These are phyloP conservation scores for Digitaria exilis DNA, from an alignment of 202 grass and related monocot species.

Conservation along the genomic window DNA sequence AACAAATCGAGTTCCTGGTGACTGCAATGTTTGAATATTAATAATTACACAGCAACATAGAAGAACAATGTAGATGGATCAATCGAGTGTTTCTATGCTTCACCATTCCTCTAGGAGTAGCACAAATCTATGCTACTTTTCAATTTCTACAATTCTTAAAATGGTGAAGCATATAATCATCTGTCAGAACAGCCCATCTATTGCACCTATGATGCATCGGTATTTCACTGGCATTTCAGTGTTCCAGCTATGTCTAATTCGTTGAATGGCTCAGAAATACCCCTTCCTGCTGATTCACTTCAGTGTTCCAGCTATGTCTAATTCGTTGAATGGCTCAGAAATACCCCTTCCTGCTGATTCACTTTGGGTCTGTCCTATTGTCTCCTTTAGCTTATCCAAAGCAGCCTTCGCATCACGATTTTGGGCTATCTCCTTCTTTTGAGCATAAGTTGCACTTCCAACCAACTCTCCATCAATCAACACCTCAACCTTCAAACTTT, in stretches of 20 bases:
- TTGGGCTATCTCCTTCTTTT: slow-evolving; percentile 68
- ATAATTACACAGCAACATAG: not conserved
- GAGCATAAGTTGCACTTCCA: slow-evolving; percentile 43
- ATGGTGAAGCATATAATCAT: slow-evolving; percentile 24
- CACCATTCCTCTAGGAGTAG: not conserved
- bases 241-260: not conserved
- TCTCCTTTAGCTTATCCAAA: slow-evolving; percentile 55
- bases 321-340: slow-evolving; percentile 19
- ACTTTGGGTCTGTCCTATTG: not conserved
- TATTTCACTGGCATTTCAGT: slow-evolving; percentile 1
- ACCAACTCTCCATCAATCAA: slow-evolving; percentile 57
- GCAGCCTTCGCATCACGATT: slow-evolving; percentile 66
- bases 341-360: not conserved
- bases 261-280: slow-evolving; percentile 25
- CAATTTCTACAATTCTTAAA: not conserved
- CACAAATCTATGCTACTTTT: not conserved
- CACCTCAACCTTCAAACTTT: slow-evolving; percentile 52
- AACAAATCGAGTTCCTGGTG: not conserved
- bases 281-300: not conserved
- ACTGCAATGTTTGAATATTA: not conserved
- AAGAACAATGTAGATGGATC: not conserved
- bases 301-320: slow-evolving; percentile 5
- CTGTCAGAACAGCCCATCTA: not conserved
- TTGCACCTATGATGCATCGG: not conserved
- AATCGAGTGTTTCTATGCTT: slow-evolving; percentile 18